Percentiles rank a stretch among this genome's conserved stretches.
These are phyloP conservation scores for Chlorella sp. DNA, from an alignment of 139 green algal species.

Conservation along the genomic window DNA sequence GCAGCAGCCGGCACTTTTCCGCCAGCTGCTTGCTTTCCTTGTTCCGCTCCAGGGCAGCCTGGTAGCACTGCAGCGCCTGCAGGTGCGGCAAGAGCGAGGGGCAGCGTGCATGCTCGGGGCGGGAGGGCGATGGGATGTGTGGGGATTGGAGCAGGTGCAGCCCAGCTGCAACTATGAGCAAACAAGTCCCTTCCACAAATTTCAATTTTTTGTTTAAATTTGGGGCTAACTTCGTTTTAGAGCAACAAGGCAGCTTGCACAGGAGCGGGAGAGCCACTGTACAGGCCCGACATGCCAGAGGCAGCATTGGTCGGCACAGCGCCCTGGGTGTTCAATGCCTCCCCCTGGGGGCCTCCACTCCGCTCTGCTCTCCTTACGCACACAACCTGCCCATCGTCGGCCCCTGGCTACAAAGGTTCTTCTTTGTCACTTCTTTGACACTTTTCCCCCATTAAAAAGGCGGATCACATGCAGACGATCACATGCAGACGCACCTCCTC, in stretches of 20 bases:
- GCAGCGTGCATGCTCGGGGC: background rate
- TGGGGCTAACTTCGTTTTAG: too few species aligned
- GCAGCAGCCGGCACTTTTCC: slow-evolving; percentile 41
- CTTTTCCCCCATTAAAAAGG: too few species aligned
- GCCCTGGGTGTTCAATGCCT: background rate
- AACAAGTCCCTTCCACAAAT: too few species aligned
- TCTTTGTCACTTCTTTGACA: too few species aligned
- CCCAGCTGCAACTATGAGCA: background rate
- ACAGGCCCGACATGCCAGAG: background rate
- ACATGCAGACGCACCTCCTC: slow-evolving; percentile 54
- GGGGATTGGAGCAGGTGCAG: background rate
- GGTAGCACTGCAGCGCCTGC: slow-evolving; percentile 54
- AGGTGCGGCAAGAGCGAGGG: background rate
- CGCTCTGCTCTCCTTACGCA: background rate
- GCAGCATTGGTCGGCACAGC: background rate
- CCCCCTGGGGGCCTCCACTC: background rate
- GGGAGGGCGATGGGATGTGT: background rate
- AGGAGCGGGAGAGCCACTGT: too few species aligned
- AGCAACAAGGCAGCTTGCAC: too few species aligned
- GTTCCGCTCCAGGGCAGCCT: slow-evolving; percentile 41
- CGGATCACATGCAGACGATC: too few species aligned
- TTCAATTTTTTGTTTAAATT: too few species aligned
- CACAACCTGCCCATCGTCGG: background rate
- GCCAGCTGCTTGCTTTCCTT: slow-evolving; percentile 38
- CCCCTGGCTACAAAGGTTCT: too few species aligned